phyloP scores from a whole-genome alignment of 2,329 filamentous ascomycete genomes.

The Cladophialophora exuberans region DNA sequence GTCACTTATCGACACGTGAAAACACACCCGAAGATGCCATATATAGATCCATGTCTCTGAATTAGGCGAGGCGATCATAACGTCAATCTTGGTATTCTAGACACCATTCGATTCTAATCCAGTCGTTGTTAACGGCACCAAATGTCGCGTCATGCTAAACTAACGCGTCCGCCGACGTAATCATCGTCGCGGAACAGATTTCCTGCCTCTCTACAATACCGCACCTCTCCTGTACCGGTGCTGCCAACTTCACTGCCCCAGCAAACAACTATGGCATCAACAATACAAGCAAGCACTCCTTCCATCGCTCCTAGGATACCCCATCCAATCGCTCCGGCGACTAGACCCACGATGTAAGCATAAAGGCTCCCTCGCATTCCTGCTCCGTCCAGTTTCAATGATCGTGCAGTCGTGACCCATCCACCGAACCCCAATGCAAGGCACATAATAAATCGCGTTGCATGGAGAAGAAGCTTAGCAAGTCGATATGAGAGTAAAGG shows the following conservation, averaged over 20 bases:
- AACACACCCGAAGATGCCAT: not conserved
- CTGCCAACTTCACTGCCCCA: constrained; percentile 86
- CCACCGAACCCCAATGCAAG: constrained; percentile 87
- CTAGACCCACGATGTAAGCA: constrained; percentile 88
- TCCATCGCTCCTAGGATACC: constrained; percentile 90
- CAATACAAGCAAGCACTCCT: constrained; percentile 80
- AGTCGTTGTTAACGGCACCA: not conserved
- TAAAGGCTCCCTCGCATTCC: constrained; percentile 78
- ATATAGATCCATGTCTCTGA: not conserved
- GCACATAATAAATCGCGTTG: constrained; percentile 88
- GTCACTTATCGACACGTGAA: constrained; percentile 12
- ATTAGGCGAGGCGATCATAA: not conserved
- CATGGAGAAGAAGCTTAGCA: constrained; percentile 87
- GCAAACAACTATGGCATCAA: constrained; percentile 88
- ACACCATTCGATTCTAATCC: not conserved
- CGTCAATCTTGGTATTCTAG: too few relatives aligned
- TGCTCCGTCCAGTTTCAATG: constrained; percentile 65
- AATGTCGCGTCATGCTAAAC: constrained; percentile 23
- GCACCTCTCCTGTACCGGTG: constrained; percentile 63
- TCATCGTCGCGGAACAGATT: constrained; percentile 74
- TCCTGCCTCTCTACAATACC: constrained; percentile 90
- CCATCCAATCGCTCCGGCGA: constrained; percentile 94
- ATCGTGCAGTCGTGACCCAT: constrained; percentile 92
- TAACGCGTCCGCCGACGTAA: constrained; percentile 27
- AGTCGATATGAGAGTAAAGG: constrained; percentile 84